A percentile compares a stretch with the other conserved stretches of the same genome.
Evolutionary conservation across 1,284 basidiomycete genomes (phyloP).

Genomic region (Moesziomyces antarcticus): DNA sequence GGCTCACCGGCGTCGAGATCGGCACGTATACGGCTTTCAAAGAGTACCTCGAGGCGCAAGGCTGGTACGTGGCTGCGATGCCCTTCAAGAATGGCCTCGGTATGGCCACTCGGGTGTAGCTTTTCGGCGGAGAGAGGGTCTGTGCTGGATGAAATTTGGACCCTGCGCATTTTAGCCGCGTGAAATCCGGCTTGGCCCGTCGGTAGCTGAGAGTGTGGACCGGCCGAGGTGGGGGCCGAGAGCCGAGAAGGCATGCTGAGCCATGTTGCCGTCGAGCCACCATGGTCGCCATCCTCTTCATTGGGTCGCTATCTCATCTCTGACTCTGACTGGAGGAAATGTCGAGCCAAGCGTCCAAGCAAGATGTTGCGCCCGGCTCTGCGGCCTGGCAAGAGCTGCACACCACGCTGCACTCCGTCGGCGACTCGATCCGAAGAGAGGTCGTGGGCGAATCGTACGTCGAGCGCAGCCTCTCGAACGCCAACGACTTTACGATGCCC

Average conservation of each 20-base stretch:
- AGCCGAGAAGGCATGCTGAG: too few species aligned
- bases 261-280: too few species aligned
- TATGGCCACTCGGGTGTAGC: constrained; percentile 22
- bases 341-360: too few species aligned
- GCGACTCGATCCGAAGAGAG: constrained; percentile 29
- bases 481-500: constrained; percentile 25
- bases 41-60: constrained; percentile 31
- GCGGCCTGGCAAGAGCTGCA: constrained; percentile 27
- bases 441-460: constrained; percentile 37
- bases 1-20: constrained; percentile 30
- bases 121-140: too few species aligned
- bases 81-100: constrained; percentile 46
- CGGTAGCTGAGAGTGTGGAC: too few species aligned
- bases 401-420: constrained; percentile 13
- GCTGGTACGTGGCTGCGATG: constrained; percentile 34
- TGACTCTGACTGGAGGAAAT: too few species aligned
- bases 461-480: constrained; percentile 28
- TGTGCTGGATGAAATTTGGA: too few species aligned
- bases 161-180: too few species aligned
- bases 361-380: not conserved
- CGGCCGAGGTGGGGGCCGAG: too few species aligned
- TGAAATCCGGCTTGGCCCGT: too few species aligned
- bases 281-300: too few species aligned
- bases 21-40: constrained; percentile 24
- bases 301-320: too few species aligned